Evolutionary conservation across 139 green algal genomes (phyloP).

Genomic region (Micractinium sp.): DNA sequence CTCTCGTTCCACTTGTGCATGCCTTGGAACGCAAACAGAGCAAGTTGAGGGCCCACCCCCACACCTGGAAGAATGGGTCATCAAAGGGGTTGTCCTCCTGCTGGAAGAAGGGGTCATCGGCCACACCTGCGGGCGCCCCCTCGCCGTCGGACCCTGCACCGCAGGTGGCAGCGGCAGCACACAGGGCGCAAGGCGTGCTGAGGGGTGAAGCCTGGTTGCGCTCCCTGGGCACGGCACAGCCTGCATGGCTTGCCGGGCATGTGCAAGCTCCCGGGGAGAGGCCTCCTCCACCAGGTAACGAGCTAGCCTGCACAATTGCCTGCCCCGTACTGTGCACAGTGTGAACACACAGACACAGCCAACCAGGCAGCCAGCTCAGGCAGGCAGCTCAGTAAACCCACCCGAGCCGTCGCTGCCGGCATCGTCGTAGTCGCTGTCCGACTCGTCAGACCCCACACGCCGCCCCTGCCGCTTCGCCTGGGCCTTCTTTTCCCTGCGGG

Average conservation of each 20-base stretch:
- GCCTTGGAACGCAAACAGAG: no score
- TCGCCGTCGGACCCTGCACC: constrained; percentile 21
- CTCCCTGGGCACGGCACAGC: not conserved
- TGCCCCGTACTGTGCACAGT: no score
- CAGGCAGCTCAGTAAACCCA: not conserved
- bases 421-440: constrained; percentile 32
- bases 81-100: constrained; percentile 75
- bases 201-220: no score
- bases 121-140: constrained; percentile 8
- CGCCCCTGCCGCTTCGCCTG: constrained; percentile 59
- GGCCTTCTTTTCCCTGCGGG: constrained; percentile 70
- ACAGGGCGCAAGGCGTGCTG: not conserved
- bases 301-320: no score
- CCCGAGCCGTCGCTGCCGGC: not conserved
- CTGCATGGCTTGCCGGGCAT: not conserved
- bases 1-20: no score
- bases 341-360: no score
- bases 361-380: not conserved
- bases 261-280: no score
- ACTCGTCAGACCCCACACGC: constrained; percentile 1
- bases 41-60: not conserved
- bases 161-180: not conserved
- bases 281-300: no score
- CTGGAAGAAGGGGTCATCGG: constrained; percentile 57
- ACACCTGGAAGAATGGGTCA: constrained; percentile 85